Base-by-base conservation (phyloP, 139 green algal genomes). In the Yamagishiella unicocca region DNA sequence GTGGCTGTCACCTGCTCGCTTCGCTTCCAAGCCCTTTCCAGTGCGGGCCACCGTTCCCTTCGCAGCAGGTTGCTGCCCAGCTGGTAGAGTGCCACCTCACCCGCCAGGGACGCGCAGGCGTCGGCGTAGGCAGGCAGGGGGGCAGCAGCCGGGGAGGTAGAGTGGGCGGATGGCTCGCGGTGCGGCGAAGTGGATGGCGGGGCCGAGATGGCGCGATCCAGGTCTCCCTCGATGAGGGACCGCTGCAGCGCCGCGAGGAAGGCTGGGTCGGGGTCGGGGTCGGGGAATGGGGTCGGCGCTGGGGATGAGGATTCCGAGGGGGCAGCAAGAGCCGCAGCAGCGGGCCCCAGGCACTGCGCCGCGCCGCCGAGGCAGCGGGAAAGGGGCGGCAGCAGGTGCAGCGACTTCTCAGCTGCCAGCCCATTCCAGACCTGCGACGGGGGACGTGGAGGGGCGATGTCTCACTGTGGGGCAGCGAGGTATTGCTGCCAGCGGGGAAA, bases 331-430 rank as follows among this genome's bases (percentile, higher is more conserved):
- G 77, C 77, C 24, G 67, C 1, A 0, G 70, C 7, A 21, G 54
- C 38, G 5, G 27, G 21, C 3, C 35, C 45, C 29, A 90, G 67
- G 68, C 90, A 92, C 55, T 82, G 67, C 29, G 21, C 42, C 14
- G 75, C 40, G 8, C 29, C 33, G 8, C 85, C 79, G 31, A 89
- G 82, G 86, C 89, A 92, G 55, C 82, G 33, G 0, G 21, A 43
- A 35, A 94, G 85, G 27, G 89, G 85, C 54, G 93, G 93, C 89
- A 96, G 90, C 88, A 96, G 88, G 83, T 93, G 92, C 82, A 94
- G 85, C 22, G 87, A 80, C 22, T 82, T 74, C 27, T 92, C 87
- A 33, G n/a, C 9, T 1, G 80, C 43, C 80, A 86, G 62, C 19
- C 64, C 80, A 25, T 86, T 86, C 80, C 80, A 86, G 10, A 77